These are phyloP conservation scores for Gyromitra esculenta DNA, from an alignment of 2,329 filamentous ascomycete genomes.

Conservation along the genomic window DNA sequence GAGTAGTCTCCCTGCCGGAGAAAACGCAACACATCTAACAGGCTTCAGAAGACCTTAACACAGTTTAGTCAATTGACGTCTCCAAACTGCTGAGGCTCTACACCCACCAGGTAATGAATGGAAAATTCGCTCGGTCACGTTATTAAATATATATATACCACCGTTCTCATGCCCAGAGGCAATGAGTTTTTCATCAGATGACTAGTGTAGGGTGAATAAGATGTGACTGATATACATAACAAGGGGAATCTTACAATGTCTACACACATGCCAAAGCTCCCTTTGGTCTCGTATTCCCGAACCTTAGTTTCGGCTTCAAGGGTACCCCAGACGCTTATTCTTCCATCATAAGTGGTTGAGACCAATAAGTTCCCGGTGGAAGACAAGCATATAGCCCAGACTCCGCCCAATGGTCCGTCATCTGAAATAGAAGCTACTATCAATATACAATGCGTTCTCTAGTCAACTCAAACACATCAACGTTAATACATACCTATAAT, in stretches of 20 bases:
- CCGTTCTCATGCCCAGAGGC: constrained; percentile 94
- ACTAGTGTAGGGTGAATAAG: constrained; percentile 61
- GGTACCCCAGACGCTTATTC: constrained; percentile 86
- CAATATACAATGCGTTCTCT: not conserved
- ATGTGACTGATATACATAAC: not conserved
- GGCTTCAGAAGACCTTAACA: constrained; percentile 80
- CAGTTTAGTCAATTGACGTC: constrained; percentile 54
- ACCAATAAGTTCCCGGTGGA: constrained; percentile 84
- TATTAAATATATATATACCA: constrained; percentile 93
- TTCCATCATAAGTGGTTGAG: constrained; percentile 86
- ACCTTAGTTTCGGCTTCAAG: constrained; percentile 71
- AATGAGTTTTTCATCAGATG: constrained; percentile 80
- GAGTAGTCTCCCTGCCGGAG: constrained; percentile 81
- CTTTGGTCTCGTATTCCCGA: constrained; percentile 87
- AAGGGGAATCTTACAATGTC: constrained; percentile 69
- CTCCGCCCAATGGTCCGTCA: constrained; percentile 65
- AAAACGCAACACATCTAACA: constrained; percentile 86
- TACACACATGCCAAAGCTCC: constrained; percentile 88
- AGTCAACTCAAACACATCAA: not conserved
- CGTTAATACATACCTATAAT: constrained; percentile 62
- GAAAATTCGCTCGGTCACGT: constrained; percentile 82
- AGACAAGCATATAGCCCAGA: constrained; percentile 89
- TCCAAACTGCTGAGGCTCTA: not conserved
- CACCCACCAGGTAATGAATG: constrained; percentile 82
- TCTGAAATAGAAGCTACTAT: not conserved